phyloP scores from a whole-genome alignment of 1,139 yeast species.

The Ogataea hybrid region DNA sequence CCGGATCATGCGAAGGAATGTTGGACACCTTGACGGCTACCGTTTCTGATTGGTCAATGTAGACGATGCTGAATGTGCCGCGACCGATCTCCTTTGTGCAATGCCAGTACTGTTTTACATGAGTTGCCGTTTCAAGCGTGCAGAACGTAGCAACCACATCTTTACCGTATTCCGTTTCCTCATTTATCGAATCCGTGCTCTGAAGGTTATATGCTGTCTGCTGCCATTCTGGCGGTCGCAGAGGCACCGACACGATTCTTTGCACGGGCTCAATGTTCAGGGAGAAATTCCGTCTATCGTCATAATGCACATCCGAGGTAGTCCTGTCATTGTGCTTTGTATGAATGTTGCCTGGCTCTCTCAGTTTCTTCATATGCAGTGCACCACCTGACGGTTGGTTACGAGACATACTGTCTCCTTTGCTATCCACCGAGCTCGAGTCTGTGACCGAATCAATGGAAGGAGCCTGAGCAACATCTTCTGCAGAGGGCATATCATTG shows the following conservation, averaged over 20 bases:
- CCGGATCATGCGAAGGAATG: slow-evolving; percentile 31
- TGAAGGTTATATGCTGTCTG: slow-evolving; percentile 13
- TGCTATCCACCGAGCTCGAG: not conserved
- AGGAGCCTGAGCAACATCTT: slow-evolving; percentile 9
- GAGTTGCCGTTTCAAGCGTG: slow-evolving; percentile 23
- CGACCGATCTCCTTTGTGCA: slow-evolving; percentile 47
- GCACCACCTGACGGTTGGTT: not conserved
- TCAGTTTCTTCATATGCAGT: slow-evolving; percentile 9
- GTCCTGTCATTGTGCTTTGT: not conserved
- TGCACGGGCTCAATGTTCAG: slow-evolving; percentile 26
- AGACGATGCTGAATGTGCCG: slow-evolving; percentile 58
- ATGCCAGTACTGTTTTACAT: slow-evolving; percentile 27
- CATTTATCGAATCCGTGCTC: slow-evolving; percentile 11
- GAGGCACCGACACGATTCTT: slow-evolving; percentile 30
- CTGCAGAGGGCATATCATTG: slow-evolving; percentile 26
- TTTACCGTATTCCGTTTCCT: slow-evolving; percentile 10
- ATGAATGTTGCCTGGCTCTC: slow-evolving; percentile 5
- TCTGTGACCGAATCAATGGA: slow-evolving; percentile 1
- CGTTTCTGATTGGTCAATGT: slow-evolving; percentile 24
- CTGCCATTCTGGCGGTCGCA: slow-evolving; percentile 16
- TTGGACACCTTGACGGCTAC: slow-evolving; percentile 42
- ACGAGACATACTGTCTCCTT: not conserved
- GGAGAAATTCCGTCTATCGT: slow-evolving; percentile 11
- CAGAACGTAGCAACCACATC: slow-evolving; percentile 16
- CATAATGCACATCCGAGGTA: slow-evolving; percentile 7